Evolutionary conservation across 1,284 basidiomycete species (phyloP).

Genomic region (Ganoderma leucocontextum): DNA sequence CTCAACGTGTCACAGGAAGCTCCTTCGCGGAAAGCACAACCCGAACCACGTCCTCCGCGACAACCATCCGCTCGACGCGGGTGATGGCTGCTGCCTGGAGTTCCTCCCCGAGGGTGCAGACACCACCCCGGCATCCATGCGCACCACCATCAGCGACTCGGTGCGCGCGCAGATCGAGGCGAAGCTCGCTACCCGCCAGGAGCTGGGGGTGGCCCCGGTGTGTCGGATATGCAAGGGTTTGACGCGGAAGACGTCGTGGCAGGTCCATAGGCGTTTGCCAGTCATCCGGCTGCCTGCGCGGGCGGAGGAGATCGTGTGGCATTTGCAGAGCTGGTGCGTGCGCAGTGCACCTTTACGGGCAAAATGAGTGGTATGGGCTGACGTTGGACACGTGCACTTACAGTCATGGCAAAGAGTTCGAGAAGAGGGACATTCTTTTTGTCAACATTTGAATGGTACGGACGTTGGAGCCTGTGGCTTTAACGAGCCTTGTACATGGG

Average conservation of each 20-base stretch:
- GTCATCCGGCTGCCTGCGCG: too few relatives aligned
- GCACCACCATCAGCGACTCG: background rate
- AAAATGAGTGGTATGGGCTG: background rate
- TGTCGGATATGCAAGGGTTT: constrained; percentile 15
- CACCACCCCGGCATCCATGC: background rate
- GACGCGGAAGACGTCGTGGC: background rate
- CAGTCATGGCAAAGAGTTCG: constrained; percentile 24
- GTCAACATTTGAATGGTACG: background rate
- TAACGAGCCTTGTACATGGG: background rate
- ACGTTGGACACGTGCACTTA: background rate
- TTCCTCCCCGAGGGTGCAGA: constrained; percentile 18
- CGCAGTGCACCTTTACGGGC: background rate
- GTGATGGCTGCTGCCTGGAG: constrained; percentile 7
- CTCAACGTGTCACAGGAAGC: too few relatives aligned
- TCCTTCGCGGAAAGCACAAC: background rate
- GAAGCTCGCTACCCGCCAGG: background rate
- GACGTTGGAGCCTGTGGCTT: background rate
- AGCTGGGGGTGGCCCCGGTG: background rate
- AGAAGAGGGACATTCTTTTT: constrained; percentile 16
- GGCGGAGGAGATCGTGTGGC: constrained; percentile 18
- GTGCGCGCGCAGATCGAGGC: constrained; percentile 13
- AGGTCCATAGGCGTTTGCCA: too few relatives aligned
- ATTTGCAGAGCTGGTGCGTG: constrained; percentile 15
- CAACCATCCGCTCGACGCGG: background rate
- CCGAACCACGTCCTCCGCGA: background rate